Base-by-base conservation (phyloP, 1,284 basidiomycete species). In the Afroboletus lepidellus region DNA sequence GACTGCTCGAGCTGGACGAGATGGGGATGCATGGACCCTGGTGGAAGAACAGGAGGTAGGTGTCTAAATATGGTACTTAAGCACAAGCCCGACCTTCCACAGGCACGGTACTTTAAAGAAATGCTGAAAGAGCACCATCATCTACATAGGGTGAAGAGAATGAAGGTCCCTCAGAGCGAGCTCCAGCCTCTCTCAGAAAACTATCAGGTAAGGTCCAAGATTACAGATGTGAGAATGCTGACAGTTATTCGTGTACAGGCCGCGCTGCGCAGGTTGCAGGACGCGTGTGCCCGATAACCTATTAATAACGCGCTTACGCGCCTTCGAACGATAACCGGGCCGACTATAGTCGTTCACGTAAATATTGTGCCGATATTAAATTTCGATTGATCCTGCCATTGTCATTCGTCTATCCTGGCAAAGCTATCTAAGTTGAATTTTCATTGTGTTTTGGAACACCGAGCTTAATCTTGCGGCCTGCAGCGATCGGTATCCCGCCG, bases 41-140 rank as follows among this genome's bases (percentile, higher is more conserved):
- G 92, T 98, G 5, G 96, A 99, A 74, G 91, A 93, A 66, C 95
- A 97, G 69, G 95, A 98, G 80, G 92, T 90, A 51, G 33, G 51
- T 46, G 45, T 18, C 24, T 16, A 12, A 29, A 16, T n/a, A 24
- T 30, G 6, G 21, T 47, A 37, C 51, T 12, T 5, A 11, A n/a
- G 18, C 13, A 48, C 20, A 18, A 39, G 38, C 18, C 36, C 36
- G 45, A 54, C 34, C n/a, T 12, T 41, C 12, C 33, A 4, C 58
- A 92, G 91, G 92, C 92, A 23, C 78, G 89, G 21, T 86, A 91
- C 67, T 96, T 97, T 76, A 98, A 98, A 70, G 72, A 74, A 6
- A 90, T 97, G 80, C 72, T 96, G 63, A 84, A 82, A 60, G 78
- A 80, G 12, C 87, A 89, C 3, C 85, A 83, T 50, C 93, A 94